phyloP scores from a whole-genome alignment of 2,329 filamentous ascomycete genomes.

The Escovopsis sp. region DNA sequence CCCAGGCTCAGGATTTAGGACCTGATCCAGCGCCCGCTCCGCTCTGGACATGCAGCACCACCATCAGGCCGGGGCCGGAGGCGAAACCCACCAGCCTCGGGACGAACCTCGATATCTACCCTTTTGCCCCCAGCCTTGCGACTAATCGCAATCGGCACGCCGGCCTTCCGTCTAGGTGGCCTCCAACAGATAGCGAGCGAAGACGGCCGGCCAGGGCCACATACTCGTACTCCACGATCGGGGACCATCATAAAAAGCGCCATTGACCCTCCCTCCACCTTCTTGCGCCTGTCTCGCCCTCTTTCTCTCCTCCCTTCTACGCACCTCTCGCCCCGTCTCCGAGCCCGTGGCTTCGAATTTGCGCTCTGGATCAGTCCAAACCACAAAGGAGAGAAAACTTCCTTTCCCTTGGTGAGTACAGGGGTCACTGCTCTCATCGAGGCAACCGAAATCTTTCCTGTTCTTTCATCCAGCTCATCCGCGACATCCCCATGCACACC shows the following conservation, averaged over 20 bases:
- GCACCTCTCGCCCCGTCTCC: conserved; percentile 12
- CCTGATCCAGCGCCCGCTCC: too few species aligned
- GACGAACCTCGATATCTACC: neutral
- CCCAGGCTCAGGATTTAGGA: too few species aligned
- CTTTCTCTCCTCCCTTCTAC: conserved; percentile 7
- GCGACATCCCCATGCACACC: too few species aligned
- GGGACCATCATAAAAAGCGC: conserved; percentile 5
- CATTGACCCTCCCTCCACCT: conserved; percentile 5
- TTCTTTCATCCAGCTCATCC: too few species aligned
- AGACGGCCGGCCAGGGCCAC: conserved; percentile 2
- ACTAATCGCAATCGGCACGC: neutral
- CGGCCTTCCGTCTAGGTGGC: neutral
- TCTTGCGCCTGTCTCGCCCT: conserved; percentile 6
- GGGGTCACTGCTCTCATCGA: too few species aligned
- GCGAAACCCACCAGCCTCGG: neutral
- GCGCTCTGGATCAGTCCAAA: too few species aligned
- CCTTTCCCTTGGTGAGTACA: too few species aligned
- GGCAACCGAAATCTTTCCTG: too few species aligned
- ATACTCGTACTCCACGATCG: conserved; percentile 3
- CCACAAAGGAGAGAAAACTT: too few species aligned
- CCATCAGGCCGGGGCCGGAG: too few species aligned
- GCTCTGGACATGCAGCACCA: too few species aligned
- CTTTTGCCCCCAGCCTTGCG: neutral
- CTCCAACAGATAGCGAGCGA: neutral
- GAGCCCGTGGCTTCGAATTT: conserved; percentile 8